phyloP scores from a whole-genome alignment of 192 early-diverging fungal species.

The Lobosporangium transversale region DNA sequence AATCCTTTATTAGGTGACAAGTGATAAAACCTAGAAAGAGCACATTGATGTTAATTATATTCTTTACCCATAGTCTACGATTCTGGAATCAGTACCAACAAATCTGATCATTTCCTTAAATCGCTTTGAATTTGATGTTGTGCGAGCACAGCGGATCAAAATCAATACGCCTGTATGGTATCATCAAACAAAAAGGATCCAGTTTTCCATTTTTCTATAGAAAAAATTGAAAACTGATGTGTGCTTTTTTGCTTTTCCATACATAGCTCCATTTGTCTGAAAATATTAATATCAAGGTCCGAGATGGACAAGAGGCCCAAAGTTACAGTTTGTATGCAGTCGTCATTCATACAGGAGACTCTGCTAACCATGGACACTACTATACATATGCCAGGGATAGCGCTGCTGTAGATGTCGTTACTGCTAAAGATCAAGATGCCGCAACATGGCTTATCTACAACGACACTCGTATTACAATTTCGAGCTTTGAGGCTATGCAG shows the following conservation, averaged over 20 bases:
- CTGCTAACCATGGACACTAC: constrained; percentile 63
- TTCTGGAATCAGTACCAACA: constrained; percentile 16
- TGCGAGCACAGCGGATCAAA: constrained; percentile 25
- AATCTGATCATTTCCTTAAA: constrained; percentile 44
- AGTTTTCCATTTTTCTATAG: no score
- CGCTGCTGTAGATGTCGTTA: background rate
- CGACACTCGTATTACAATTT: constrained; percentile 43
- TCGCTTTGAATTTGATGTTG: constrained; percentile 40
- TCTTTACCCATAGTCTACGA: constrained; percentile 16
- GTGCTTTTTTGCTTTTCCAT: background rate
- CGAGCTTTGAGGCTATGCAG: constrained; percentile 37
- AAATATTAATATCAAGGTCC: constrained; percentile 17
- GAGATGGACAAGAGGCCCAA: constrained; percentile 11
- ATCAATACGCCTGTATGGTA: constrained; percentile 36
- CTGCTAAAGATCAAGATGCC: background rate
- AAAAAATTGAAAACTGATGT: no score
- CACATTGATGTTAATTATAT: no score
- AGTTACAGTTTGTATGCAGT: constrained; percentile 57
- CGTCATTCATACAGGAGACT: constrained; percentile 57
- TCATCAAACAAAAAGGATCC: no score
- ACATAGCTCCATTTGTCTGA: constrained; percentile 18
- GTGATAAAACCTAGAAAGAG: no score
- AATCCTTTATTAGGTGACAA: background rate
- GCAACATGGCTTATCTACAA: constrained; percentile 50
- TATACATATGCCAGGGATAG: constrained; percentile 59